Base-by-base conservation (phyloP, 1,139 yeast genomes). In the Blastobotrys capitulatus region DNA sequence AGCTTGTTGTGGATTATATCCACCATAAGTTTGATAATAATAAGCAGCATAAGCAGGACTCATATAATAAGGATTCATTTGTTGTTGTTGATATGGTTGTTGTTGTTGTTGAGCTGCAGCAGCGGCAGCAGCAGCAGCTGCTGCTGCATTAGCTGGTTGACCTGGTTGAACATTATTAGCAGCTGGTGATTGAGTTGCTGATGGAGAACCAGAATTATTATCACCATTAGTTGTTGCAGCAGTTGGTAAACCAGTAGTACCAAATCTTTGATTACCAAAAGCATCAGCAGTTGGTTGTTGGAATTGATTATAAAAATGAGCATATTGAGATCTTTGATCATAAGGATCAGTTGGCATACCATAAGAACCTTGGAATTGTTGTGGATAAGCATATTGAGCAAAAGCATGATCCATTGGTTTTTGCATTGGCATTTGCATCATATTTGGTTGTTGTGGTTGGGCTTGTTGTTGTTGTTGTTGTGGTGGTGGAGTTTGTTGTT, bases 1-100 rank as follows among this genome's bases (percentile, higher is more conserved):
- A 19, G 56, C 57, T 10, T 57, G 59, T 41, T 56, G 62, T 26
- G 63, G 65, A 51, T 59, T 56, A 52, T 55, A 60, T 15, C 58
- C 60, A 15, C 61, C 63, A 48, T 57, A 60, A 43, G 58, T 55
- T 56, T 62, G 64, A 52, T 62, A 62, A 54, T 62, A 63, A 47
- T 59, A 60, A 44, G 61, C 63, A 35, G 64, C 64, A 48, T 62
- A 60, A 27, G 62, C 63, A 19, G 64, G 66, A 53, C 54, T 55
- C 59, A 56, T 54, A 55, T 59, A 62, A 54, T 61, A 61, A 12
- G 63, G 63, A 48, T 54, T 56, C 53, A 57, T 53, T 31, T 55
- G 55, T 6, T 40, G 47, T 32, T 37, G 32, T 16, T 44, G 51
- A 36, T 54, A 53, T 19, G 60, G 56, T 26, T 55, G 50, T 25